Conservation (phyloP, 768 basidiomycete genomes). For the Mycena rebaudengoi region DNA sequence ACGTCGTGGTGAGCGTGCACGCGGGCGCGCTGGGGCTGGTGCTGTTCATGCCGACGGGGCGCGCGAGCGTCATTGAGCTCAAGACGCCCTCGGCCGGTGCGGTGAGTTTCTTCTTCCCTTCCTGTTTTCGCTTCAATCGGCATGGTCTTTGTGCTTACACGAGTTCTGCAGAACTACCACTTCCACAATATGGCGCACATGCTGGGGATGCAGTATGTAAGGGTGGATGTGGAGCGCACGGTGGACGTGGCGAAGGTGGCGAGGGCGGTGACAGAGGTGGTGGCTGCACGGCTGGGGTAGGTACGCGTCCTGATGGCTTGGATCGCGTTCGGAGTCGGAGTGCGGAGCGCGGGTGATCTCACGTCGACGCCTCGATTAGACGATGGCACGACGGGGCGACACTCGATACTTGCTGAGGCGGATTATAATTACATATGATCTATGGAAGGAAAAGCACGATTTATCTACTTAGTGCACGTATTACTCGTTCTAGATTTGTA, state of each 20-base stretch:
- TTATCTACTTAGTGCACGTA: too few species aligned
- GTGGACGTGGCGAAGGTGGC: conserved; percentile 24
- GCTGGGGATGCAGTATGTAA: conserved; percentile 24
- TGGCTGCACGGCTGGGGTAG: conserved; percentile 7
- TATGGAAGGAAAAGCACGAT: too few species aligned
- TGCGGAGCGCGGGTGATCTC: background rate
- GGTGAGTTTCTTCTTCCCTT: conserved; percentile 8
- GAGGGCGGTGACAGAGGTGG: conserved; percentile 4
- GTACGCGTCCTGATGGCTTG: too few species aligned
- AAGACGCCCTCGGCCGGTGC: conserved; percentile 7
- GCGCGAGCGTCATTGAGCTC: conserved; percentile 27
- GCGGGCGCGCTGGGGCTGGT: conserved; percentile 26
- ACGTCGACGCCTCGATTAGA: background rate
- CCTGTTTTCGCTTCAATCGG: background rate
- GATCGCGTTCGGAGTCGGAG: background rate
- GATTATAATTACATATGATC: too few species aligned
- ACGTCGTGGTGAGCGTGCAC: conserved; percentile 28
- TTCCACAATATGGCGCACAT: conserved; percentile 31
- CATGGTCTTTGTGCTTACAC: background rate
- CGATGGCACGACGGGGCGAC: too few species aligned
- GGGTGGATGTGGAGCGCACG: conserved; percentile 8
- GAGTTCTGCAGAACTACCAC: conserved; percentile 15
- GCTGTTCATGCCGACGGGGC: conserved; percentile 26
- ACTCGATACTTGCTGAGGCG: too few species aligned
- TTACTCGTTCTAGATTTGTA: too few species aligned